These are phyloP conservation scores for Ochromonas danica DNA, from an alignment of 108 stramenopile genomes.

Conservation along the genomic window DNA sequence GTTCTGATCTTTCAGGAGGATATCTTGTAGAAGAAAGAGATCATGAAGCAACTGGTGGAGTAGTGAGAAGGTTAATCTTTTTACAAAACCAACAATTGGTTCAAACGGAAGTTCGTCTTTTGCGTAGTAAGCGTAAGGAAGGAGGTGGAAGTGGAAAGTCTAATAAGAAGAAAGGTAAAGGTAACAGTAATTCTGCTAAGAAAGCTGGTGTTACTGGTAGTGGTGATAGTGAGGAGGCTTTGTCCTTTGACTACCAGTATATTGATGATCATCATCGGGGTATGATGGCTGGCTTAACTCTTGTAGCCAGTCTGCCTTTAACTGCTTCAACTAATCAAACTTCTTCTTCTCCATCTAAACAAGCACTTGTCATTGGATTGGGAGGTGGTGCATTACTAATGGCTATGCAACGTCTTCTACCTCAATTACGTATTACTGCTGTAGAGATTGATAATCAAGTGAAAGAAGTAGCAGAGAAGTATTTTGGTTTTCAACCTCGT, in stretches of 20 bases:
- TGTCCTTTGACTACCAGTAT: neutral
- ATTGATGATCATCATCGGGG: neutral
- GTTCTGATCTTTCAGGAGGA: neutral
- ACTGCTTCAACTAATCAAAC: neutral
- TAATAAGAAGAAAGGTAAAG: constrained; percentile 1
- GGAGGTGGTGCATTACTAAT: constrained; percentile 23
- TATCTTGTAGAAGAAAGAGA: constrained; percentile 25
- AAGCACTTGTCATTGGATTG: constrained; percentile 25
- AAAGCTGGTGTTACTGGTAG: neutral
- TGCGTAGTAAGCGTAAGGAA: too few species aligned
- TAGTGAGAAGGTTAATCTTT: constrained; percentile 5
- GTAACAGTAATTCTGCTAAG: neutral
- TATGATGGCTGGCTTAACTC: neutral
- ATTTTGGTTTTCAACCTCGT: neutral
- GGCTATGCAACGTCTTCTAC: constrained; percentile 21
- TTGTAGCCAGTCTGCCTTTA: too few species aligned
- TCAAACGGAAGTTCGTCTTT: constrained; percentile 21
- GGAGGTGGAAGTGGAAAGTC: neutral
- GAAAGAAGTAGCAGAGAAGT: neutral
- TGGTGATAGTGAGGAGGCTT: neutral
- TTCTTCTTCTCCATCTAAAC: neutral
- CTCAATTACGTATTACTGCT: neutral
- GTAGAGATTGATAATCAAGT: neutral
- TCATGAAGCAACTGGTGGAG: neutral
- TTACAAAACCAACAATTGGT: constrained; percentile 36